These are phyloP conservation scores for Pyracantha coccinea DNA, from an alignment of 331 rosid genomes.

Conservation along the genomic window DNA sequence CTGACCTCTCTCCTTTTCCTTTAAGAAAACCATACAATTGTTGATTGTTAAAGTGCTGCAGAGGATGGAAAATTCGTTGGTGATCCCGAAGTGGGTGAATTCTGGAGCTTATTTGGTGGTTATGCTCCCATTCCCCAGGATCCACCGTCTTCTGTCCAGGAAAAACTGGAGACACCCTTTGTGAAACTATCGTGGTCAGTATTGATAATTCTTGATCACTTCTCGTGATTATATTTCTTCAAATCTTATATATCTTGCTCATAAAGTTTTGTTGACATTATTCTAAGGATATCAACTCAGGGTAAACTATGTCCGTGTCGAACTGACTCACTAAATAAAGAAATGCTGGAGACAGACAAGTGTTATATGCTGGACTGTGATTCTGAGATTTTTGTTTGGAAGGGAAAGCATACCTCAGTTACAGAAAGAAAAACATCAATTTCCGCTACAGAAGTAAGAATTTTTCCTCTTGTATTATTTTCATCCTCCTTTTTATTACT, in stretches of 20 bases:
- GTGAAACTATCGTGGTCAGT: constrained; percentile 62
- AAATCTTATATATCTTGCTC: background rate
- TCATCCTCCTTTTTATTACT: background rate
- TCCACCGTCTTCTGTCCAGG: constrained; percentile 42
- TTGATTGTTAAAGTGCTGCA: constrained; percentile 30
- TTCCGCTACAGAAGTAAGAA: constrained; percentile 70
- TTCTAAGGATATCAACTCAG: constrained; percentile 69
- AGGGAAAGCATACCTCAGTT: constrained; percentile 73
- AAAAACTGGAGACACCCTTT: constrained; percentile 28
- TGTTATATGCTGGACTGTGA: constrained; percentile 90
- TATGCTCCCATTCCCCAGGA: constrained; percentile 92
- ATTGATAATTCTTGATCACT: background rate
- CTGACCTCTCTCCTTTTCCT: constrained; percentile 6
- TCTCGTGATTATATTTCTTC: background rate
- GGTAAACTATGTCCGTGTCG: constrained; percentile 60
- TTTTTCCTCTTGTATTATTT: constrained; percentile 6
- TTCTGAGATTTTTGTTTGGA: constrained; percentile 79
- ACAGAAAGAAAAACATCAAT: constrained; percentile 80
- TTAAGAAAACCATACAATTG: constrained; percentile 16
- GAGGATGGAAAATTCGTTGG: constrained; percentile 99
- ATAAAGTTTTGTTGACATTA: constrained; percentile 1
- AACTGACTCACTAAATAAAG: constrained; percentile 42
- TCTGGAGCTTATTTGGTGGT: constrained; percentile 98
- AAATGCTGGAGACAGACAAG: constrained; percentile 75
- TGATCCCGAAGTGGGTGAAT: constrained; percentile 89